These are phyloP conservation scores for Aspergillus novofumigatus DNA, from an alignment of 2,329 filamentous ascomycete genomes.

Conservation along the genomic window DNA sequence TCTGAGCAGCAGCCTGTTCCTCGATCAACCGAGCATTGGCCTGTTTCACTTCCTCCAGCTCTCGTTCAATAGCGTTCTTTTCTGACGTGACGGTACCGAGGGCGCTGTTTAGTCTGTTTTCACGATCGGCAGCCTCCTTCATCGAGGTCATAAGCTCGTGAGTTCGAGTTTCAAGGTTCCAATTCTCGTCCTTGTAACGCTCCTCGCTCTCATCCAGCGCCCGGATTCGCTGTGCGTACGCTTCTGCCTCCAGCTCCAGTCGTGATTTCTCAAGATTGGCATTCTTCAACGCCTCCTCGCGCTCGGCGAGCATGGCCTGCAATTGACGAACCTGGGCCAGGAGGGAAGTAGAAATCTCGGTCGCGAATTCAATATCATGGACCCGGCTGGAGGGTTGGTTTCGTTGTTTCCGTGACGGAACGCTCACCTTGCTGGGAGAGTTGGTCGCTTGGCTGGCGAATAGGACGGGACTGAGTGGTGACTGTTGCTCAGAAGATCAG, in stretches of 20 bases:
- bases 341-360: constrained; percentile 92
- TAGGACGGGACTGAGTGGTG: constrained; percentile 67
- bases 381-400: constrained; percentile 86
- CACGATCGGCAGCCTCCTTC: constrained; percentile 73
- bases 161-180: constrained; percentile 88
- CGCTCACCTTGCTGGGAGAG: constrained; percentile 83
- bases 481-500: constrained; percentile 41
- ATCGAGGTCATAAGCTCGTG: constrained; percentile 73
- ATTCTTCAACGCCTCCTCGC: constrained; percentile 78
- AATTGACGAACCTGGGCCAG: constrained; percentile 91
- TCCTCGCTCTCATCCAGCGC: constrained; percentile 89
- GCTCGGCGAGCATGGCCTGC: constrained; percentile 77
- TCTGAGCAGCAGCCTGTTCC: constrained; percentile 70
- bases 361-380: constrained; percentile 97
- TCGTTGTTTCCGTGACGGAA: constrained; percentile 80
- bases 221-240: constrained; percentile 73
- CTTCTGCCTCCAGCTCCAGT: constrained; percentile 77
- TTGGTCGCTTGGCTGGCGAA: constrained; percentile 80
- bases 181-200: constrained; percentile 97
- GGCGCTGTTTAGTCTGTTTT: constrained; percentile 73
- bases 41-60: constrained; percentile 85
- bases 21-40: constrained; percentile 73
- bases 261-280: constrained; percentile 70
- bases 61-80: constrained; percentile 73
- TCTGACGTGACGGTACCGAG: constrained; percentile 68